Base-by-base conservation (phyloP, 495 filamentous ascomycete species). In the Hypoxylon lenormandii region DNA sequence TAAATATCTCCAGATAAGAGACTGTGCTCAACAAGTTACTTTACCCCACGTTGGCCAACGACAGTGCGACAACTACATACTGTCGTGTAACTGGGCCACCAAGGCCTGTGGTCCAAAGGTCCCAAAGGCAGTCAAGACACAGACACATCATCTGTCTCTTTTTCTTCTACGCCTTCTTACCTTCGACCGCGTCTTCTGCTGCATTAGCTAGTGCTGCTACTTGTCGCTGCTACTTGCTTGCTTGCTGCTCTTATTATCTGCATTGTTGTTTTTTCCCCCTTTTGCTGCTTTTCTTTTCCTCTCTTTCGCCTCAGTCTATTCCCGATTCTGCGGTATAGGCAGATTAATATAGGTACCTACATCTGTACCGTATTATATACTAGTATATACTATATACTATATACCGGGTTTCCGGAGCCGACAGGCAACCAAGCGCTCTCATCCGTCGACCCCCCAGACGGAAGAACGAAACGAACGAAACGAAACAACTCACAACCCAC, bases 51-150 rank as follows among this genome's bases (percentile, higher is more conserved):
- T 60, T 48, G 64, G 60, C 69, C 69, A 72, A 72, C 69, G 64
- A 72, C 64, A 69, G 69, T 72, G 69, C 69, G 69, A 72, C 69
- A 72, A 68, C 59, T 60, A 68, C 55, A 72, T 54, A 16, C 69
- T 72, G 69, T 64, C 55, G 62, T 66, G 62, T 52, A 66, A 66
- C 62, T 71, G 68, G 68, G 11, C 7, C 1, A 13, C 49, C 30
- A 36, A 36, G 18, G 13, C 22, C 16, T 4, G 18, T 18, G 26
- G 49, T 26, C 23, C 23, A 26, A 54, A 38, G 36, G 36, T 65
- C n/a, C 23, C 18, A 50, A 50, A 49, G 43, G 48, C 57, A 43
- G 50, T 21, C 42, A 62, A 66, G 68, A 66, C 42, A 45, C 42
- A 45, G 30, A 33, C 60, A 69, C 67, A 70, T 66, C 68, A 66